Percentiles rank a stretch among this genome's conserved stretches.
phyloP scores from a whole-genome alignment of 345 rosid species.

The Odontarrhena argentea region DNA sequence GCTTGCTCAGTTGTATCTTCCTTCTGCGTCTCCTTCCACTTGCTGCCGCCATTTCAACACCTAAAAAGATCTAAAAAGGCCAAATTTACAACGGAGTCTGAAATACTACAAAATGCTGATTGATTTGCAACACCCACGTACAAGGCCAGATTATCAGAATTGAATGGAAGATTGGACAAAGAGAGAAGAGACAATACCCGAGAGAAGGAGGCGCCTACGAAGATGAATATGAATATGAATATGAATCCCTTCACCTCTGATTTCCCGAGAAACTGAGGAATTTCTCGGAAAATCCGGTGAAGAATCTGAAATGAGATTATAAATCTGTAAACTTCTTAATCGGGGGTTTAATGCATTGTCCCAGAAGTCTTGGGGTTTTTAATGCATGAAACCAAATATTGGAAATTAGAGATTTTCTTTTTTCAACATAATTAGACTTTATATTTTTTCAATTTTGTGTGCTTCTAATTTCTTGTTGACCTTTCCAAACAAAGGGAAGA shows the following conservation, averaged over 20 bases:
- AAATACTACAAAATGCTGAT: not conserved
- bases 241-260: constrained; percentile 15
- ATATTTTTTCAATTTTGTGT: not conserved
- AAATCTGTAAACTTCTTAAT: constrained; percentile 6
- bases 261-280: constrained; percentile 26
- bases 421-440: not conserved
- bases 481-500: constrained; percentile 2
- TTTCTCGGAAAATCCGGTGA: constrained; percentile 32
- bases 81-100: not conserved
- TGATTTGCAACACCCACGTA: not conserved
- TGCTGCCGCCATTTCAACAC: constrained; percentile 38
- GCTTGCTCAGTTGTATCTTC: constrained; percentile 72
- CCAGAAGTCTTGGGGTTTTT: constrained; percentile 34
- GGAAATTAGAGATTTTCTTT: not conserved
- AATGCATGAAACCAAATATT: constrained; percentile 8
- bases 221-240: too few relatives aligned
- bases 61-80: not conserved
- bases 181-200: constrained; percentile 19
- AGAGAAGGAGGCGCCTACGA: too few relatives aligned
- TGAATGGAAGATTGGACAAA: not conserved
- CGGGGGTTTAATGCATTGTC: constrained; percentile 22
- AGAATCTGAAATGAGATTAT: constrained; percentile 5
- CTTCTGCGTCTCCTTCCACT: constrained; percentile 55
- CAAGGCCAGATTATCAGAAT: too few relatives aligned
- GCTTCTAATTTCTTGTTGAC: constrained; percentile 4